Conservation (phyloP, 2,329 filamentous ascomycete species). For the Cryphonectria nitschkei region DNA sequence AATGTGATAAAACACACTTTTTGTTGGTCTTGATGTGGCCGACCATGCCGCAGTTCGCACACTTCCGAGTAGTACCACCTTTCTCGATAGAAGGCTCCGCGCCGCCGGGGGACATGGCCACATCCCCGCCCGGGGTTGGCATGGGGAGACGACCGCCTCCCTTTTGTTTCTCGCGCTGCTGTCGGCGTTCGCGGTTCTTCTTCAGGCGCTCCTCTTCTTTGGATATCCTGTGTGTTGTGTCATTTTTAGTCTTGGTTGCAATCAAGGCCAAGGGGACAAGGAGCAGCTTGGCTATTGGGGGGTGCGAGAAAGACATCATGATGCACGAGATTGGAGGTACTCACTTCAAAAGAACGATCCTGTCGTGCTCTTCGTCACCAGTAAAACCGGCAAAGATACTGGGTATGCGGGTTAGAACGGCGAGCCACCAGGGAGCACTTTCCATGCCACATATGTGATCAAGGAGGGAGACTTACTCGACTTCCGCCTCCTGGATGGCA, state of each 20-base stretch:
- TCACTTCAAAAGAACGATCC: slow-evolving; percentile 62
- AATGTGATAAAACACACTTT: slow-evolving; percentile 66
- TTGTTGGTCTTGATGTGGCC: slow-evolving; percentile 99
- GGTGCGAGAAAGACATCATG: background rate
- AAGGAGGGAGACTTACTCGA: slow-evolving; percentile 64
- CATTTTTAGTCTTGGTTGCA: background rate
- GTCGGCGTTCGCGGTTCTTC: slow-evolving; percentile 87
- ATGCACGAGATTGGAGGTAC: slow-evolving; percentile 26
- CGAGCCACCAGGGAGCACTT: background rate
- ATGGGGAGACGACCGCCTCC: slow-evolving; percentile 40
- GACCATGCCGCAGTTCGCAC: slow-evolving; percentile 94
- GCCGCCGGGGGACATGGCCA: slow-evolving; percentile 44
- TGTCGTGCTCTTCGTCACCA: slow-evolving; percentile 68
- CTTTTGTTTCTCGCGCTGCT: slow-evolving; percentile 90
- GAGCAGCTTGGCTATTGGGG: background rate
- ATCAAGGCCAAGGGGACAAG: background rate
- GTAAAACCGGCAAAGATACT: slow-evolving; percentile 65
- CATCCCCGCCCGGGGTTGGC: slow-evolving; percentile 4
- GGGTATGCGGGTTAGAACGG: slow-evolving; percentile 26
- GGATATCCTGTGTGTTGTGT: slow-evolving; percentile 55
- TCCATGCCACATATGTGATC: background rate
- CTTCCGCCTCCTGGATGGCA: slow-evolving; percentile 71
- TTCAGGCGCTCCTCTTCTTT: slow-evolving; percentile 82
- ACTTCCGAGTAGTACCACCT: slow-evolving; percentile 81
- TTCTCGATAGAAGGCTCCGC: slow-evolving; percentile 50